A percentile compares a stretch with the other conserved stretches of the same genome.
These are phyloP conservation scores for Syzygium aromaticum DNA, from an alignment of 345 rosid species.

Conservation along the genomic window DNA sequence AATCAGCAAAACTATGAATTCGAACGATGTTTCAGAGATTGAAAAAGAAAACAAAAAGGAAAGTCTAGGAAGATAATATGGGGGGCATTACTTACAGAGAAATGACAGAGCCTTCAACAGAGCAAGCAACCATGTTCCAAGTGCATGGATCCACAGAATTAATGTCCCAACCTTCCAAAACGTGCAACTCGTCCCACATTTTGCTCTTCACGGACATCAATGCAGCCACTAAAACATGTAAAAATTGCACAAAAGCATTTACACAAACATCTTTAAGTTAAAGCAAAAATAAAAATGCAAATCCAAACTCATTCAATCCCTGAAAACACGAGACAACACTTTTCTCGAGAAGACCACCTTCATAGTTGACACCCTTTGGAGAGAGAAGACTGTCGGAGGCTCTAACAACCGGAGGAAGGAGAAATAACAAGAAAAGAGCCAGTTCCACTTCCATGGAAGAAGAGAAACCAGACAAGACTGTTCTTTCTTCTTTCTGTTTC, in stretches of 20 bases:
- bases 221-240: conserved; percentile 52
- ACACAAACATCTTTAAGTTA: background rate
- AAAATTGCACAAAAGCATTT: background rate
- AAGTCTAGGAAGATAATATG: background rate
- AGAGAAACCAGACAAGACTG: background rate
- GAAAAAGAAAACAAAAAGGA: background rate
- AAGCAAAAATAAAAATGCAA: background rate
- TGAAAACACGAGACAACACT: background rate
- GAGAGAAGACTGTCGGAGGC: conserved; percentile 71
- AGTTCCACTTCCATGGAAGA: conserved; percentile 11
- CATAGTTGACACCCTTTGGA: conserved; percentile 91
- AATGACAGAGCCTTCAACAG: conserved; percentile 60
- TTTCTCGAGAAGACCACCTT: conserved; percentile 32
- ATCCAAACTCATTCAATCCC: background rate
- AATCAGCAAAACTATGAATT: background rate
- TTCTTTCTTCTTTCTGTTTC: background rate
- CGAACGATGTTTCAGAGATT: background rate
- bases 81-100: conserved; percentile 51
- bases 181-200: conserved; percentile 53
- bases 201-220: conserved; percentile 82
- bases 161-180: conserved; percentile 85
- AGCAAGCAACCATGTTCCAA: conserved; percentile 95
- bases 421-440: conserved; percentile 15
- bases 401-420: conserved; percentile 17
- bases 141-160: conserved; percentile 99